phyloP scores from a whole-genome alignment of 2,329 filamentous ascomycete species.

The Colletotrichum horii region DNA sequence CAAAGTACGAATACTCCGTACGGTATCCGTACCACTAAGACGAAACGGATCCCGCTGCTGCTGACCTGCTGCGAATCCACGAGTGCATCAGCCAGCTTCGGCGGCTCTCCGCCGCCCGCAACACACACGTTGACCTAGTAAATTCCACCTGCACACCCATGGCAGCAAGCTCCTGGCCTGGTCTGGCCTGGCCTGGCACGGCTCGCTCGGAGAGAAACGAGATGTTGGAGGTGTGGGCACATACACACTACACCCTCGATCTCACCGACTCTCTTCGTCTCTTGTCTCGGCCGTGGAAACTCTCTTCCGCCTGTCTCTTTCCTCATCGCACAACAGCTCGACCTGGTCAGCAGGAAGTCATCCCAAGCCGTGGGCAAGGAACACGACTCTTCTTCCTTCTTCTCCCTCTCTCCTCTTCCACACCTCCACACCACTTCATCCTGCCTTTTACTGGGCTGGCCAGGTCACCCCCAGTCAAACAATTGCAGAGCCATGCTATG shows the following conservation, averaged over 20 bases:
- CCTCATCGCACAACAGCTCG: background rate
- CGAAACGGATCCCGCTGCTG: background rate
- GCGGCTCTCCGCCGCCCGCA: background rate
- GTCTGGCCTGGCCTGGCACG: background rate
- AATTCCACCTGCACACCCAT: background rate
- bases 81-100: background rate
- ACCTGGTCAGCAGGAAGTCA: background rate
- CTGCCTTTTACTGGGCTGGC: background rate
- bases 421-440: background rate
- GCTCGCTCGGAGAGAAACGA: constrained; percentile 7
- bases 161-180: background rate
- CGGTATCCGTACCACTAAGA: background rate
- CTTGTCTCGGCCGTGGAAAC: background rate
- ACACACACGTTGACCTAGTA: background rate
- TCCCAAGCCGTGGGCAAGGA: constrained; percentile 2
- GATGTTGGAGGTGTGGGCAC: background rate
- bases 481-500: background rate
- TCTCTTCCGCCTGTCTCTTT: background rate
- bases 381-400: background rate
- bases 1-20: background rate
- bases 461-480: background rate
- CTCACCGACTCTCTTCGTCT: background rate
- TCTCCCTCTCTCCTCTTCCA: background rate
- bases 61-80: background rate
- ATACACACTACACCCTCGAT: background rate